Evolutionary conservation across 768 basidiomycete species (phyloP).

Genomic region (Tulasnella calospora): DNA sequence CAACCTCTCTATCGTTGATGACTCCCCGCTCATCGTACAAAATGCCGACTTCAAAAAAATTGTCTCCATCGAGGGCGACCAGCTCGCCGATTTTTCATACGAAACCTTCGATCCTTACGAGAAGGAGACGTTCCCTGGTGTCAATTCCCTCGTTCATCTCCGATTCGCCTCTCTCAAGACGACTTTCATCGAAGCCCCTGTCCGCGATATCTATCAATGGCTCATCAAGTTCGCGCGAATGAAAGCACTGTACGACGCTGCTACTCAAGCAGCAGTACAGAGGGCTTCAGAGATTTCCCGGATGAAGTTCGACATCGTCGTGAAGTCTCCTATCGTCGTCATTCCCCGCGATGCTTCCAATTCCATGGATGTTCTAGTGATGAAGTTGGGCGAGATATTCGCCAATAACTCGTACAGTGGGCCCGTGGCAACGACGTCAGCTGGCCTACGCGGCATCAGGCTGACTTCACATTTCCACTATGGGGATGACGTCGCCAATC

Average conservation of each 20-base stretch:
- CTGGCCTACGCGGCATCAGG: conserved; percentile 77
- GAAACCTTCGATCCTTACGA: conserved; percentile 79
- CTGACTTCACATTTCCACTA: conserved; percentile 64
- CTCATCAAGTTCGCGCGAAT: conserved; percentile 79
- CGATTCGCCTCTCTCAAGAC: conserved; percentile 85
- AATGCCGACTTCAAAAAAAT: conserved; percentile 73
- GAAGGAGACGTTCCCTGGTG: conserved; percentile 60
- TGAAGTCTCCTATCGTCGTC: conserved; percentile 88
- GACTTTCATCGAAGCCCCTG: conserved; percentile 82
- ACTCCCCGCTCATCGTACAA: conserved; percentile 50
- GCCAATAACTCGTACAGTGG: conserved; percentile 71
- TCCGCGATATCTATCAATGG: conserved; percentile 83
- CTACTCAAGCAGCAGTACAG: conserved; percentile 88
- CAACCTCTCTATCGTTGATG: conserved; percentile 74
- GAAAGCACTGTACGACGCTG: conserved; percentile 91
- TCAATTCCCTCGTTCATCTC: conserved; percentile 77
- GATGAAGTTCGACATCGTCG: conserved; percentile 86
- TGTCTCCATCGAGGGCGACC: conserved; percentile 87
- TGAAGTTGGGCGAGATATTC: conserved; percentile 83
- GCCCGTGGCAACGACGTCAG: conserved; percentile 55
- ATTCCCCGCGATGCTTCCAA: conserved; percentile 66
- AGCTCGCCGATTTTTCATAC: conserved; percentile 91
- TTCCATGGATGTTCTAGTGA: conserved; percentile 63
- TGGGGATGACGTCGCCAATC: conserved; percentile 45
- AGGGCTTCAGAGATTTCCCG: conserved; percentile 86